These are phyloP conservation scores for Colletotrichum sp. DNA, from an alignment of 2,329 filamentous ascomycete genomes.

Conservation along the genomic window DNA sequence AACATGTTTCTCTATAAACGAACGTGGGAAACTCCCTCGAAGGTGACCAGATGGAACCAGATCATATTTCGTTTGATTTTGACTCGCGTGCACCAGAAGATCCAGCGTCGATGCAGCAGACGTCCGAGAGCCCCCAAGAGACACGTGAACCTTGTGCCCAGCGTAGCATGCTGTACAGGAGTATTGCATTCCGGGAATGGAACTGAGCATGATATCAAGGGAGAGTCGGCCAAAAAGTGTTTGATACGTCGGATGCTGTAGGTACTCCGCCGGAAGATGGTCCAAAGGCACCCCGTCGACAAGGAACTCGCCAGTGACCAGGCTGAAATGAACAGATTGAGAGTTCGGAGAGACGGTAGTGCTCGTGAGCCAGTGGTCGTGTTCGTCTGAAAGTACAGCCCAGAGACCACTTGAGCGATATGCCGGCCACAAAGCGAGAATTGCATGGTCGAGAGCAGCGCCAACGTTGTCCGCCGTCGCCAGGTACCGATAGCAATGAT, in stretches of 20 bases:
- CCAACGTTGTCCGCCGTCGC: not conserved
- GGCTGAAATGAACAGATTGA: slow-evolving; percentile 46
- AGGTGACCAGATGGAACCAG: not conserved
- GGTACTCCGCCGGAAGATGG: slow-evolving; percentile 50
- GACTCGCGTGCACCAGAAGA: not conserved
- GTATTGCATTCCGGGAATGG: slow-evolving; percentile 42
- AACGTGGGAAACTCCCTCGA: slow-evolving; percentile 28
- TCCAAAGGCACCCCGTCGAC: slow-evolving; percentile 54
- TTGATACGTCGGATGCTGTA: slow-evolving; percentile 40
- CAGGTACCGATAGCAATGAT: not conserved
- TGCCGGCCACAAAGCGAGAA: no score
- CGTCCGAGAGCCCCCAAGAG: not conserved
- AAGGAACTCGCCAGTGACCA: slow-evolving; percentile 55
- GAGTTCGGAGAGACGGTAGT: not conserved
- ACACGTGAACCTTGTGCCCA: slow-evolving; percentile 31
- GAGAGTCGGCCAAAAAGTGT: slow-evolving; percentile 45
- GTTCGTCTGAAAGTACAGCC: not conserved
- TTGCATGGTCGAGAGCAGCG: not conserved
- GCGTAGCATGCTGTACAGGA: slow-evolving; percentile 34
- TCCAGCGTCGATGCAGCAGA: not conserved
- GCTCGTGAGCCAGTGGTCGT: not conserved
- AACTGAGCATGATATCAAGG: slow-evolving; percentile 48
- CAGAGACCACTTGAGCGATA: not conserved
- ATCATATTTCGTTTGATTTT: not conserved
- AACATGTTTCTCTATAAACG: slow-evolving; percentile 41